A percentile compares a stretch with the other conserved stretches of the same genome.
Evolutionary conservation across 441 rosid species (phyloP).

Genomic region (Populus hybrid): DNA sequence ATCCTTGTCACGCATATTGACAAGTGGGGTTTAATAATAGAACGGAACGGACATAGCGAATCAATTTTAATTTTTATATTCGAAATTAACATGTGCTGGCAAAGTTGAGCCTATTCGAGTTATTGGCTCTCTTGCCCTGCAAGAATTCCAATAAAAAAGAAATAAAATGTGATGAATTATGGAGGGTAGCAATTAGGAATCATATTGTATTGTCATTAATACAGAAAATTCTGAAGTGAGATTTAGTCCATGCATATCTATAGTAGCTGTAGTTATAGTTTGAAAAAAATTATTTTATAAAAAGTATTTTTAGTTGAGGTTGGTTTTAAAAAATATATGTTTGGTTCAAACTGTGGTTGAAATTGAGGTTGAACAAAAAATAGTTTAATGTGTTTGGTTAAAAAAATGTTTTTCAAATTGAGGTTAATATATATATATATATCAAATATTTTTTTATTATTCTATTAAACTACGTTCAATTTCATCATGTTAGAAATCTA

Average conservation of each 20-base stretch:
- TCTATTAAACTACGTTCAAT: too few species aligned
- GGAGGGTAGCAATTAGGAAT: not conserved
- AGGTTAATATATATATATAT: too few species aligned
- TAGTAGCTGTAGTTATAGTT: not conserved
- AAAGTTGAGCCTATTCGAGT: not conserved
- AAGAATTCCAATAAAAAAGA: not conserved
- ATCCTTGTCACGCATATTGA: not conserved
- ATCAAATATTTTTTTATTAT: too few species aligned
- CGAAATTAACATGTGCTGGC: not conserved
- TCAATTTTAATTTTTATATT: not conserved
- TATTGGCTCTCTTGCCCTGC: not conserved
- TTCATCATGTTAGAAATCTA: too few species aligned
- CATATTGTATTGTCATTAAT: not conserved
- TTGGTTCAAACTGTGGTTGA: too few species aligned
- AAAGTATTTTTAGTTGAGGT: too few species aligned
- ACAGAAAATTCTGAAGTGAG: not conserved
- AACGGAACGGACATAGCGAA: not conserved
- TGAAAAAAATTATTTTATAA: too few species aligned
- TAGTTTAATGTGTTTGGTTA: too few species aligned
- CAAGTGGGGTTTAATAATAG: not conserved
- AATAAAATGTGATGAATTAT: not conserved
- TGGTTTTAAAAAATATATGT: too few species aligned
- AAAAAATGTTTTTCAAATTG: too few species aligned
- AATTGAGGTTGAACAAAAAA: too few species aligned
- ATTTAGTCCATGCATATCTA: not conserved